phyloP scores from a whole-genome alignment of 1,284 basidiomycete species.

The Tilletia setariae region DNA sequence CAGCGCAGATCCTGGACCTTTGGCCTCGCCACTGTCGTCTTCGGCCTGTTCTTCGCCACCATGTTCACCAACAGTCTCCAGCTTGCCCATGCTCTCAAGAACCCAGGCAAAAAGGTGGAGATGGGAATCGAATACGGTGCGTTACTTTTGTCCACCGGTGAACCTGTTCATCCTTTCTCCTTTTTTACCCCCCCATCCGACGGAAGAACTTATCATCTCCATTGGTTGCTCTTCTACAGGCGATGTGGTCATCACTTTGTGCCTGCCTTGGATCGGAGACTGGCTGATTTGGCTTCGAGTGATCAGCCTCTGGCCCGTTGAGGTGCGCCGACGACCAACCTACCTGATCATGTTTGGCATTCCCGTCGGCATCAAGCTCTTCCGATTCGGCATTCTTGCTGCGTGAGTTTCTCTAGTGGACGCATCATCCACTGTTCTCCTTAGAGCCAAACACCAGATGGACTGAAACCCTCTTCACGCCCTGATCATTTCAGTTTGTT shows the following conservation, averaged over 20 bases:
- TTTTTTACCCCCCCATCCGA: background rate
- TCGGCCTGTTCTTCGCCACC: background rate
- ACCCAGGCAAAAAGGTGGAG: background rate
- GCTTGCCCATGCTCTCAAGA: background rate
- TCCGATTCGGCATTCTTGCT: slow-evolving; percentile 7
- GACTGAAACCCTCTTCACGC: background rate
- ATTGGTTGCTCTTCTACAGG: background rate
- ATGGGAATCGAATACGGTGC: slow-evolving; percentile 6
- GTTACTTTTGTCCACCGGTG: no score
- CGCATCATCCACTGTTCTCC: background rate
- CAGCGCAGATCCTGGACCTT: slow-evolving; percentile 8
- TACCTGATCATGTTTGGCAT: slow-evolving; percentile 1
- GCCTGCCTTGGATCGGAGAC: slow-evolving; percentile 12
- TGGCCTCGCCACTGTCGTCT: slow-evolving; percentile 2
- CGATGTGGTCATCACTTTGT: slow-evolving; percentile 3
- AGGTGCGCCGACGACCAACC: background rate
- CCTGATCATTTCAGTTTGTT: background rate
- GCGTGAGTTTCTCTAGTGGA: background rate
- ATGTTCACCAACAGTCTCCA: slow-evolving; percentile 3
- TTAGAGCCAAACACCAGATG: background rate
- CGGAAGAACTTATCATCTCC: background rate
- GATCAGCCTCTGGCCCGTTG: background rate
- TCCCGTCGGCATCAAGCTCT: slow-evolving; percentile 6
- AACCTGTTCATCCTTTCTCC: background rate
- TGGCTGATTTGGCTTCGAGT: slow-evolving; percentile 7